Percentiles rank a stretch among this genome's conserved stretches.
These are phyloP conservation scores for Ostreobium quekettii DNA, from an alignment of 139 green algal species.

Conservation along the genomic window DNA sequence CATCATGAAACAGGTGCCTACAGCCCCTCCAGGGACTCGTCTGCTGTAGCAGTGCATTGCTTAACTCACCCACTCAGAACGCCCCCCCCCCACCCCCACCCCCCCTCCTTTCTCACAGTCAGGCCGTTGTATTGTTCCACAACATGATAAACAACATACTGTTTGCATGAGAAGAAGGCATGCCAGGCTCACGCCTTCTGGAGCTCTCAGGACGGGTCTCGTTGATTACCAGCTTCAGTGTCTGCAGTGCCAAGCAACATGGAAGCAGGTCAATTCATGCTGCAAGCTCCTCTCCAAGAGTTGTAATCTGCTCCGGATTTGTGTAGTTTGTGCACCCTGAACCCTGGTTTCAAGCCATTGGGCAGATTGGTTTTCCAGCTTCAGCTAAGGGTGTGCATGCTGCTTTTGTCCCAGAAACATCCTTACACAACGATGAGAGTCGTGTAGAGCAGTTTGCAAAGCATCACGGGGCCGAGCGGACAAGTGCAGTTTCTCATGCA, in stretches of 20 bases:
- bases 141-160: too few relatives aligned
- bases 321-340: background rate
- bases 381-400: too few relatives aligned
- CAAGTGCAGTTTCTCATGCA: too few relatives aligned
- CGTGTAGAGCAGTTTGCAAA: too few relatives aligned
- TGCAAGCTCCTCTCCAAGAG: background rate
- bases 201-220: background rate
- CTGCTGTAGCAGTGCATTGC: background rate
- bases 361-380: too few relatives aligned
- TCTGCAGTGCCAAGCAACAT: background rate
- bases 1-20: background rate
- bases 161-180: background rate
- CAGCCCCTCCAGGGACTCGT: background rate
- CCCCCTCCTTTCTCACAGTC: background rate
- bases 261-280: background rate
- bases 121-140: too few relatives aligned
- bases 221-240: background rate
- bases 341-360: background rate
- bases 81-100: too few relatives aligned
- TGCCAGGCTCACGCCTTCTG: background rate
- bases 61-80: background rate
- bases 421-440: too few relatives aligned
- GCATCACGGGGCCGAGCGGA: too few relatives aligned
- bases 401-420: too few relatives aligned
- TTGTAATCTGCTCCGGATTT: background rate